Evolutionary conservation across 2,329 filamentous ascomycete species (phyloP), one percentile per base, ranked within the genome.

Genomic region (Cladosporium sphaerospermum): DNA sequence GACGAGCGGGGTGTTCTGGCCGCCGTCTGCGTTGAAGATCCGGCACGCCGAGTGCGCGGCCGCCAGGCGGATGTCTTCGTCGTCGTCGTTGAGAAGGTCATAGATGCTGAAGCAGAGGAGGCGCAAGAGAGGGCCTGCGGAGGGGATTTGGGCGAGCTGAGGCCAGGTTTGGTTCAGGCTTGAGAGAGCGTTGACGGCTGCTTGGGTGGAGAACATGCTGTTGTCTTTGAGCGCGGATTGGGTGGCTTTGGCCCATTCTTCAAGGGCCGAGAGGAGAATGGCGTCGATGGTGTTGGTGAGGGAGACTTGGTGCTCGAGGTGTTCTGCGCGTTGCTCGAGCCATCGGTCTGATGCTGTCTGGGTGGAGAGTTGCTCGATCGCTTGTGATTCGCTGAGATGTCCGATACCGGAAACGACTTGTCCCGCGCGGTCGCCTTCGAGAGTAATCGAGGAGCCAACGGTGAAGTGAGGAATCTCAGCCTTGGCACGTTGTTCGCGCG

Each of bases 21-120:
- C 9, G 3, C 16, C 23, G 18, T 37, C 40, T 7, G 48, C 48
- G 7, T 40, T 16, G 7, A 84, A 60, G 19, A 87, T 67, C 18
- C 64, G 66, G 4, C 70, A 65, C 0, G 78, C 74, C 1, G 80
- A 76, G 0, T 61, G 55, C 2, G 84, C 80, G 7, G 84, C 85
- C 1, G 80, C 67, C 33, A 85, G 79, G 42, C 92, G 82, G 57
- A 96, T 80, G 54, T 96, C 90, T 57, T 96, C 89, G 64, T 97
- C 92, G 65, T 97, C 92, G 65, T 97, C 93, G 64, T 88, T 87
- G 4, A 95, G 77, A 43, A 83, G 76, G 64, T 89, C 84, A 68
- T 93, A 91, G 1, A 92, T 72, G 3, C 84, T 75, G 4, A 89
- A 67, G 48, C 86, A 78, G 31, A 81, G 73, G 1, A 80, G 73